Percentiles rank a stretch among this genome's conserved stretches.
Evolutionary conservation across 2,329 filamentous ascomycete species (phyloP).

Genomic region (Diaporthe capsici): DNA sequence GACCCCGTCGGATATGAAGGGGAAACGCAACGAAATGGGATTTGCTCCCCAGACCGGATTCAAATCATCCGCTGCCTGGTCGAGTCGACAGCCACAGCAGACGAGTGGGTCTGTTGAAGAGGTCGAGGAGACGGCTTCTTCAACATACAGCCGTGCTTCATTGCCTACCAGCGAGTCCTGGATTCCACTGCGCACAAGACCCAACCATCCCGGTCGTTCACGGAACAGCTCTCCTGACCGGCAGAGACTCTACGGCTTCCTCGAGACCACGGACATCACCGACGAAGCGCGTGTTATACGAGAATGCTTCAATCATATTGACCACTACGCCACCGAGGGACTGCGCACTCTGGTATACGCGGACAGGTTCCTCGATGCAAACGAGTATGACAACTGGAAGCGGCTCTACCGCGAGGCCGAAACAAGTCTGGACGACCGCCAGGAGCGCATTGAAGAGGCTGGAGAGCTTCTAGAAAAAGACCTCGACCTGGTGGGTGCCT

Average conservation of each 20-base stretch:
- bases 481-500: slow-evolving; percentile 84
- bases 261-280: slow-evolving; percentile 60
- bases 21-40: slow-evolving; percentile 73
- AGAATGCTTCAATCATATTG: slow-evolving; percentile 87
- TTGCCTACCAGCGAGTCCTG: not conserved
- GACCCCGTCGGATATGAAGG: slow-evolving; percentile 75
- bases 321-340: slow-evolving; percentile 89
- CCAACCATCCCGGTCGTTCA: slow-evolving; percentile 56
- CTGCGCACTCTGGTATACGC: slow-evolving; percentile 86
- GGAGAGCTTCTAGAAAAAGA: slow-evolving; percentile 84
- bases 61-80: not conserved
- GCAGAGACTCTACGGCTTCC: slow-evolving; percentile 68
- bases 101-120: not conserved
- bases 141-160: not conserved
- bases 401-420: slow-evolving; percentile 81
- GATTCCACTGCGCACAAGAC: slow-evolving; percentile 52
- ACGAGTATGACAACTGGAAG: slow-evolving; percentile 83
- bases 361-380: slow-evolving; percentile 80
- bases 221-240: slow-evolving; percentile 29
- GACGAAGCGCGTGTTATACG: slow-evolving; percentile 78
- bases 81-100: not conserved
- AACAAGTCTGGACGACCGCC: slow-evolving; percentile 82
- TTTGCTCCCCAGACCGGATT: slow-evolving; percentile 60
- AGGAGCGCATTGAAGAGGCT: slow-evolving; percentile 81
- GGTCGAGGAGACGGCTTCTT: not conserved